These are phyloP conservation scores for Puccinia novopanici DNA, from an alignment of 1,284 basidiomycete genomes.

Conservation along the genomic window DNA sequence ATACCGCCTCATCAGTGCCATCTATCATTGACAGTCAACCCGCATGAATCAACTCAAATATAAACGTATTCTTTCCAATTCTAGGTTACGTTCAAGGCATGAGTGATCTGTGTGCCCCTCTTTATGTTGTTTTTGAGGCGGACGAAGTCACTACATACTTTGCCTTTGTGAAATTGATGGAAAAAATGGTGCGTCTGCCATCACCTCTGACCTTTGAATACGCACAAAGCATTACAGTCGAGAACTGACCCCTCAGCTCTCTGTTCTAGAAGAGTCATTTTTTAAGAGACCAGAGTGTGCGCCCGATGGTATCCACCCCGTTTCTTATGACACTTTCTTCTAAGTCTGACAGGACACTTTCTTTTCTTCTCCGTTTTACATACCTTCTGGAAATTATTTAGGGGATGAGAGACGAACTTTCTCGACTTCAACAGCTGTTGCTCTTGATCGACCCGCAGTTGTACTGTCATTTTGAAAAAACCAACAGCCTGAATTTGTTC, in stretches of 20 bases:
- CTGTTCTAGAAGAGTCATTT: slow-evolving; percentile 36
- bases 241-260: slow-evolving; percentile 39
- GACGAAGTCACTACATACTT: slow-evolving; percentile 90
- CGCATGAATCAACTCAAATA: slow-evolving; percentile 54
- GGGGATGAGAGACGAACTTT: slow-evolving; percentile 47
- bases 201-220: slow-evolving; percentile 67
- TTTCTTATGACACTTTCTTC: background rate
- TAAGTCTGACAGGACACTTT: background rate
- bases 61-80: background rate
- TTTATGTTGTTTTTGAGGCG: slow-evolving; percentile 86
- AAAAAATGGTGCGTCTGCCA: slow-evolving; percentile 75
- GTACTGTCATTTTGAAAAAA: slow-evolving; percentile 68
- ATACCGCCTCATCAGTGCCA: slow-evolving; percentile 27
- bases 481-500: slow-evolving; percentile 89
- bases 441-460: slow-evolving; percentile 51
- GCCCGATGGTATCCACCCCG: slow-evolving; percentile 11
- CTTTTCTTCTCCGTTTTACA: background rate
- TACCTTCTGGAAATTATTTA: background rate
- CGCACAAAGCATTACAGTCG: slow-evolving; percentile 26
- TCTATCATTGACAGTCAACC: slow-evolving; percentile 53
- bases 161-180: slow-evolving; percentile 93
- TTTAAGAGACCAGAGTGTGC: slow-evolving; percentile 48
- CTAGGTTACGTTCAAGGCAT: slow-evolving; percentile 91
- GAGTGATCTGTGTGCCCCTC: slow-evolving; percentile 91
- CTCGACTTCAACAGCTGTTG: slow-evolving; percentile 40